Base-by-base conservation (phyloP, 2,329 filamentous ascomycete species). In the Phyllachora maydis region DNA sequence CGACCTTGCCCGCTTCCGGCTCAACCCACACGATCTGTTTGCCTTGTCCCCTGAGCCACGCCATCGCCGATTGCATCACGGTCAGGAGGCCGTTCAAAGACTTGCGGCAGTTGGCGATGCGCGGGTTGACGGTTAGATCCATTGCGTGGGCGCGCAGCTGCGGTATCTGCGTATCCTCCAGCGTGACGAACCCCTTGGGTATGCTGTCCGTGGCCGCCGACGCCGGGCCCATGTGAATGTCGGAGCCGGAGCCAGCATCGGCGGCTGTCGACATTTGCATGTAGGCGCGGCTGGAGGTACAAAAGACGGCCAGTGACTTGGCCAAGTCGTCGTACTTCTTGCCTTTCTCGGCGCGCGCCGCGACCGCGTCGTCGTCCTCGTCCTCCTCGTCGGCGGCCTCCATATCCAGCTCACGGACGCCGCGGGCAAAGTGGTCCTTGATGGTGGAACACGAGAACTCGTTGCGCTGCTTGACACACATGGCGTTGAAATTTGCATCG, bases 211-310 rank as follows among this genome's bases (percentile, higher is more conserved):
- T n/a, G n/a, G n/a, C n/a, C n/a, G n/a, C n/a, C n/a, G n/a, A n/a
- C n/a, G n/a, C n/a, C n/a, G n/a, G n/a, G n/a, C n/a, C n/a, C n/a
- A n/a, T n/a, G n/a, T n/a, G n/a, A n/a, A n/a, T n/a, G n/a, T n/a
- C n/a, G n/a, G n/a, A n/a, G n/a, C n/a, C n/a, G n/a, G n/a, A n/a
- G n/a, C n/a, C n/a, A n/a, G n/a, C n/a, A n/a, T n/a, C n/a, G n/a
- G n/a, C n/a, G n/a, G n/a, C n/a, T n/a, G n/a, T n/a, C n/a, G n/a
- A n/a, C n/a, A n/a, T n/a, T n/a, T n/a, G n/a, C n/a, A n/a, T 66
- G 25, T 70, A 75, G 0, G 59, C 66, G 21, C 59, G 48, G 22
- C 59, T 63, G 27, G 62, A 68, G 10, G 74, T 61, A 30, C 67
- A 74, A 35, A 72, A 76, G 2, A 75, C 66, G 0, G 65, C 59